Percentiles rank a stretch among this genome's conserved stretches.
phyloP scores from a whole-genome alignment of 148 eudicot genomes.

The Arbutus unedo region DNA sequence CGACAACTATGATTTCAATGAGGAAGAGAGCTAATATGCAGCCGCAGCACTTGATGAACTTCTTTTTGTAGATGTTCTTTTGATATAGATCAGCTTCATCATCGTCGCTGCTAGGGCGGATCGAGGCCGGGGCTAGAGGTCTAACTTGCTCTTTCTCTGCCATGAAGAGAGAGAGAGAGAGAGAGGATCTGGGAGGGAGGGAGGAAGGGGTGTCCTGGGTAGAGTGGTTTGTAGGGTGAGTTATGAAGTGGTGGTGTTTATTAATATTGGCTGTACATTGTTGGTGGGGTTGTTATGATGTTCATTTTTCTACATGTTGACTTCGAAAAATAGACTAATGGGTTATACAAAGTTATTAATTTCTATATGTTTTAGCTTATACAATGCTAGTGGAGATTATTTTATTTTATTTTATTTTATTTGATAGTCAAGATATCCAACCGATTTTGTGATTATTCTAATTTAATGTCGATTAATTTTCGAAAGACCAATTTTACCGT shows the following conservation, averaged over 20 bases:
- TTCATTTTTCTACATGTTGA: not conserved
- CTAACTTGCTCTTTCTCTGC: conserved; percentile 33
- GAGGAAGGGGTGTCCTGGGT: not conserved
- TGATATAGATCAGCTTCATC: conserved; percentile 9
- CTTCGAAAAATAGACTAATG: not conserved
- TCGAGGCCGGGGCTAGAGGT: conserved; percentile 37
- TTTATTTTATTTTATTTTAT: too few species aligned
- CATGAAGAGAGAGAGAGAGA: conserved; percentile 17
- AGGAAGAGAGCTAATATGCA: conserved; percentile 22
- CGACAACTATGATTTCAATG: conserved; percentile 14
- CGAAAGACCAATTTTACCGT: too few species aligned
- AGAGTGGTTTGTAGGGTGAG: not conserved
- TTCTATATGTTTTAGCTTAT: not conserved
- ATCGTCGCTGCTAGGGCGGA: conserved; percentile 26
- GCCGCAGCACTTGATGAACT: conserved; percentile 25
- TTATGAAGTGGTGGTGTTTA: not conserved
- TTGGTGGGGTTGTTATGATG: not conserved
- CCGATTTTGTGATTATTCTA: too few species aligned
- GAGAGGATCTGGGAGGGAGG: not conserved
- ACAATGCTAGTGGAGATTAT: not conserved
- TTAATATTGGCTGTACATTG: not conserved
- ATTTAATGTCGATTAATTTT: too few species aligned
- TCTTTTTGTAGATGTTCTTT: conserved; percentile 7
- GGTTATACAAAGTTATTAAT: not conserved
- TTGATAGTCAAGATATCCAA: too few species aligned